Conservation (phyloP, 2,329 filamentous ascomycete genomes). For the Orbilia quercus region DNA sequence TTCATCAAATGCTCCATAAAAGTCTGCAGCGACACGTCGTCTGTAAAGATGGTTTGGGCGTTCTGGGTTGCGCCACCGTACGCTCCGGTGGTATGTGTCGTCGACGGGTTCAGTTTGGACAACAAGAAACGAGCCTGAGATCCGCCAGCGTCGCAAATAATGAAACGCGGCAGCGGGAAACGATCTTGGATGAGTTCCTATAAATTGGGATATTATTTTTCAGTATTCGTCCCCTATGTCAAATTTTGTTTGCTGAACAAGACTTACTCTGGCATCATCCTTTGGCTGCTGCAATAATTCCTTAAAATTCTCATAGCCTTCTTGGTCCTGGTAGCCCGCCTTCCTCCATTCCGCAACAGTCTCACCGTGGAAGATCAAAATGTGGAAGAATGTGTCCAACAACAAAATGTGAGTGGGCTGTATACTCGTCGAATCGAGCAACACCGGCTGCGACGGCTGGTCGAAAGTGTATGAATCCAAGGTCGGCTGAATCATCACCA, state of each 20-base stretch:
- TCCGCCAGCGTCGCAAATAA: conserved; percentile 97
- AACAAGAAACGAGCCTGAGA: conserved; percentile 97
- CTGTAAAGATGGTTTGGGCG: conserved; percentile 98
- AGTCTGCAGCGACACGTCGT: conserved; percentile 96
- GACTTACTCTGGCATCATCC: conserved; percentile 88
- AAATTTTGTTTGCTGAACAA: conserved; percentile 6
- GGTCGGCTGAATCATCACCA: conserved; percentile 99
- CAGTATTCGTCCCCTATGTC: conserved; percentile 18
- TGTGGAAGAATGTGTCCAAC: conserved; percentile 99
- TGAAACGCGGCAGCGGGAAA: conserved; percentile 97
- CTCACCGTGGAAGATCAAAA: conserved; percentile 98
- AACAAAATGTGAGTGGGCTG: conserved; percentile 92
- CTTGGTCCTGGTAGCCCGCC: conserved; percentile 96
- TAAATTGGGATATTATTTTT: conserved; percentile 16
- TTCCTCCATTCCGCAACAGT: conserved; percentile 98
- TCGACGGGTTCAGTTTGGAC: conserved; percentile 96
- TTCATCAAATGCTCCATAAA: conserved; percentile 99
- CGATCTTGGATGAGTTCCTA: conserved; percentile 96
- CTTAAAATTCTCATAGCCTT: conserved; percentile 97
- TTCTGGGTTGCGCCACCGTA: conserved; percentile 91
- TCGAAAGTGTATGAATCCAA: conserved; percentile 97
- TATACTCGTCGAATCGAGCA: conserved; percentile 95
- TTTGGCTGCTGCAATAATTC: conserved; percentile 89
- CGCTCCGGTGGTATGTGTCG: conserved; percentile 90
- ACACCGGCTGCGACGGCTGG: conserved; percentile 89